Base-by-base conservation (phyloP, 352 stramenopile species). In the Globisporangium alternatum region DNA sequence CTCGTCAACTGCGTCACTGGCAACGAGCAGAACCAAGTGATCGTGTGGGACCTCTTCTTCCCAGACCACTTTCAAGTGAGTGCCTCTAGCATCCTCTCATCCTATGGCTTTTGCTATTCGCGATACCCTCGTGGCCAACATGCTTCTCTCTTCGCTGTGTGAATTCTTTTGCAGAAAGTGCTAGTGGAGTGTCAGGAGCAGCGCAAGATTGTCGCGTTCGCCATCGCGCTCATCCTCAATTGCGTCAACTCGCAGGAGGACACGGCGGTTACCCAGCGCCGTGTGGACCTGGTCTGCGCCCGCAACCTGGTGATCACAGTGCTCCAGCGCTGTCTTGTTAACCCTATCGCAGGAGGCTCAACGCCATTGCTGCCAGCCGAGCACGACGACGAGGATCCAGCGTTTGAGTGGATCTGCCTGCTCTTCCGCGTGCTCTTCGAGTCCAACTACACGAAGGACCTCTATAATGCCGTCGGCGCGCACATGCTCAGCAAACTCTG, bases 401-500 rank as follows among this genome's bases (percentile, higher is more conserved):
- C 83, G 22, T 91, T 93, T 25, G 86, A 94, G 61, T 94, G 86
- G 86, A 84, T 94, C 30, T 86, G 72, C 37, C 58, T 84, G 45
- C 47, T 93, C 6, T 94, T 94, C 61, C 70, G 74, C 17, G 64
- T 80, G 8, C 71, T 91, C 3, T 91, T 93, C 45, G 68, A 74
- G 19, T 65, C 72, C 6, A 69, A 74, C 7, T 77, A 77, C 60
- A 64, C 59, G 1, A 87, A 81, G 31, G 66, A 88, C 13, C 60
- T 94, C 15, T 94, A 91, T 72, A 89, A 83, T 51, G 80, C 80
- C 2, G 80, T 94, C 0, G 79, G 86, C 3, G 83, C 81, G 7
- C 81, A 90, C 66, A 77, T 94, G 65, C 70, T 94, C 0, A 95
- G 86, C 62, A 77, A 78, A 45, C 69, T 95, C 22, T 95, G 86